phyloP scores from a whole-genome alignment of 2,329 filamentous ascomycete genomes.

The Apiospora hydei region DNA sequence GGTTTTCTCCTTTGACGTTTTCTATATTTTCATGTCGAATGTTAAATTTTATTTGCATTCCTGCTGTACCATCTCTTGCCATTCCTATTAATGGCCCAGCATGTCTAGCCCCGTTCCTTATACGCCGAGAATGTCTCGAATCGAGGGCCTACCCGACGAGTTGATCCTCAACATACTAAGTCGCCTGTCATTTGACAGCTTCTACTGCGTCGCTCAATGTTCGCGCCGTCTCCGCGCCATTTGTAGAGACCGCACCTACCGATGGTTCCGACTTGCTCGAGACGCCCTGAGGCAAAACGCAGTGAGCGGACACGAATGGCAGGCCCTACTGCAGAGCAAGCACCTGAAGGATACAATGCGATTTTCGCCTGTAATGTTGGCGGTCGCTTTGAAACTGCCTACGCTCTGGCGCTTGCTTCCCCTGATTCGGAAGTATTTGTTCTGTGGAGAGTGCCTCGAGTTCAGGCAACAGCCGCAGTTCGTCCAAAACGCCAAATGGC shows the following conservation, averaged over 20 bases:
- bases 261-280: too few relatives aligned
- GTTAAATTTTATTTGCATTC: too few relatives aligned
- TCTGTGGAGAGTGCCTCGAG: background rate
- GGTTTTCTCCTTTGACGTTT: too few relatives aligned
- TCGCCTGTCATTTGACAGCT: background rate
- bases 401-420: background rate
- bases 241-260: background rate
- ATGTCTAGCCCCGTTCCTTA: too few relatives aligned
- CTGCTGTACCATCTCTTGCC: background rate
- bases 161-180: background rate
- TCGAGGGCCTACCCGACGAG: background rate
- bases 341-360: background rate
- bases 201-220: background rate
- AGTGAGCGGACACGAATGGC: background rate
- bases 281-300: too few relatives aligned
- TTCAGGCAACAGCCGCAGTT: too few relatives aligned
- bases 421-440: background rate
- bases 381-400: too few relatives aligned
- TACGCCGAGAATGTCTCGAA: background rate
- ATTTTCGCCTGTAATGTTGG: background rate
- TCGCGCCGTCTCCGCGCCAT: background rate
- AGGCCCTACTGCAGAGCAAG: background rate
- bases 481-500: too few relatives aligned
- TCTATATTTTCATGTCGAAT: too few relatives aligned
- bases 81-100: too few relatives aligned